Percentiles rank a stretch among this genome's conserved stretches.
These are phyloP conservation scores for Cyclotella baltica DNA, from an alignment of 108 stramenopile genomes.

Conservation along the genomic window DNA sequence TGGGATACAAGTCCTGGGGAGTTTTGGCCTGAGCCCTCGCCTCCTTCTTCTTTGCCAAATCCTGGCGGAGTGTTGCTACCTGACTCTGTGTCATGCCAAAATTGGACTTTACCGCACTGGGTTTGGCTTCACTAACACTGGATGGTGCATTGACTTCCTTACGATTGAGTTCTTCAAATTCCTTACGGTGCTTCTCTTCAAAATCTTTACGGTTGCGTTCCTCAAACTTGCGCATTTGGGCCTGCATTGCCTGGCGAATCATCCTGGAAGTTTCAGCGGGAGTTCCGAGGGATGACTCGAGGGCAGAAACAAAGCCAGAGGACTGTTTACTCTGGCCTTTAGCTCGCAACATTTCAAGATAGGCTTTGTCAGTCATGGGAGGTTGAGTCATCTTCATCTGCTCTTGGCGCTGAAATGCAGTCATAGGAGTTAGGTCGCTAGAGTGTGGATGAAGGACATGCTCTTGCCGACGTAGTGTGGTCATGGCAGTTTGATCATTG, in stretches of 20 bases:
- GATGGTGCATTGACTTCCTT: too few relatives aligned
- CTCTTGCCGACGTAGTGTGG: slow-evolving; percentile 23
- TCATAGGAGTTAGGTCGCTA: not conserved
- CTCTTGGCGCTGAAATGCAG: not conserved
- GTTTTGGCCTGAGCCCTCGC: not conserved
- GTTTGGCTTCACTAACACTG: not conserved
- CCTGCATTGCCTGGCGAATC: slow-evolving; percentile 26
- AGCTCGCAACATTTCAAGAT: not conserved
- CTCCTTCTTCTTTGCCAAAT: not conserved
- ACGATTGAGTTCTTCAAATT: too few relatives aligned
- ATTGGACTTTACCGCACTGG: not conserved
- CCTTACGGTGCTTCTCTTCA: too few relatives aligned
- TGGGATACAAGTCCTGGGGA: not conserved
- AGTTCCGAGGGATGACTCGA: not conserved
- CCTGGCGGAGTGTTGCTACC: slow-evolving; percentile 9
- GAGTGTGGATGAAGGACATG: not conserved
- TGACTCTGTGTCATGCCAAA: slow-evolving; percentile 7
- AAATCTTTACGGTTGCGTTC: not conserved
- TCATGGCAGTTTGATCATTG: slow-evolving; percentile 23
- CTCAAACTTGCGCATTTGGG: slow-evolving; percentile 27
- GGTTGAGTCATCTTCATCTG: slow-evolving; percentile 7
- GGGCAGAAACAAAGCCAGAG: slow-evolving; percentile 1
- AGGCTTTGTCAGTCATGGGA: not conserved
- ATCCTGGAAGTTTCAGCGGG: not conserved
- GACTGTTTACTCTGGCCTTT: not conserved